Base-by-base conservation (phyloP, 352 stramenopile genomes). In the Pythium sp. region DNA sequence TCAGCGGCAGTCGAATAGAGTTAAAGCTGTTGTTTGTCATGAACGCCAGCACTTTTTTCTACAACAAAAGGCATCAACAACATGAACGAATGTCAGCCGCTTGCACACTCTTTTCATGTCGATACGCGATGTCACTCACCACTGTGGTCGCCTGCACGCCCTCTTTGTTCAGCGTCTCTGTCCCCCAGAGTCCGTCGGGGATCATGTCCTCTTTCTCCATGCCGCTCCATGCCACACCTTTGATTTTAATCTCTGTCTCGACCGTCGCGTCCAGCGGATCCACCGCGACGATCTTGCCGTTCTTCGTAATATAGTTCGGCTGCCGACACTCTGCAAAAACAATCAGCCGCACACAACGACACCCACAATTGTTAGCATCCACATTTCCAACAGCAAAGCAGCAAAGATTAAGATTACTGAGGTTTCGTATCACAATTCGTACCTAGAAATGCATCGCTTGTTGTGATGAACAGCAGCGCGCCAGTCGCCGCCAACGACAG, bases 131-230 rank as follows among this genome's bases (percentile, higher is more conserved):
- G 8, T n/a, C 24, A 81, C 73, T 58, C 55, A 82, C 77, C 38
- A 87, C 72, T 46, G 81, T 82, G 14, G 83, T 91, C 41, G 71
- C 81, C 30, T 78, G 66, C 2, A 74, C 79, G 22, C 78, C 79
- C 12, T 80, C 64, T 11, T 61, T 57, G 62, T 82, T 87, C 24
- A 57, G 53, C n/a, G 18, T 59, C 6, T 65, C 51, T 0, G 73
- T 78, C 8, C 78, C 83, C 70, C 72, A 89, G 41, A 91, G 69
- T 2, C 83, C 82, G 32, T 87, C 76, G 3, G 79, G 81, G 65
- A 91, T 89, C 74, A 86, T 87, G 60, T 90, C 76, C 22, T 82
- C 77, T 69, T 86, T 85, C 72, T 92, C 84, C 78, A 90, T 89
- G 43, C 84, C 84, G 59, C 77, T 69, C 84, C 84, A 92, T 2